Percentiles rank a stretch among this genome's conserved stretches.
Evolutionary conservation across 2,329 filamentous ascomycete genomes (phyloP).

Genomic region (Tolypocladium ophioglossoides): DNA sequence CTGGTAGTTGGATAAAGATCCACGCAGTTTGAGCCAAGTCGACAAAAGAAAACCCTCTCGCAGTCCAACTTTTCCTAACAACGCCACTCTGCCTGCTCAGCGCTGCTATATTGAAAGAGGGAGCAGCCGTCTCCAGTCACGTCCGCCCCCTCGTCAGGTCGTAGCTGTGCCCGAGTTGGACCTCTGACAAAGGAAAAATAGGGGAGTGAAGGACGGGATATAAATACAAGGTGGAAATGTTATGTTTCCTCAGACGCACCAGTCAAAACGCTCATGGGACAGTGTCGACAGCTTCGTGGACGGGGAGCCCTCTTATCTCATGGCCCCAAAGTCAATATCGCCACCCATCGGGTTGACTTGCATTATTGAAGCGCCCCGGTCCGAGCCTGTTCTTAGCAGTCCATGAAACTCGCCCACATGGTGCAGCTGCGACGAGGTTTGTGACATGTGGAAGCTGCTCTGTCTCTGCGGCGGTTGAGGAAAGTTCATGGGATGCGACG

Average conservation of each 20-base stretch:
- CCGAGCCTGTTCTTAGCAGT: slow-evolving; percentile 33
- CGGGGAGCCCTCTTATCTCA: slow-evolving; percentile 1
- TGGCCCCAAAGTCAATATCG: slow-evolving; percentile 16
- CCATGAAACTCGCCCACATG: slow-evolving; percentile 34
- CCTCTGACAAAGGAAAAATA: not conserved
- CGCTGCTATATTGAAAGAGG: not conserved
- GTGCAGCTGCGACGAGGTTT: slow-evolving; percentile 14
- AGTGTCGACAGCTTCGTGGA: not conserved
- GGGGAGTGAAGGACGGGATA: not conserved
- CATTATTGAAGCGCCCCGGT: slow-evolving; percentile 14
- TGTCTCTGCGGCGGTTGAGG: slow-evolving; percentile 18
- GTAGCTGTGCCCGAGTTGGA: not conserved
- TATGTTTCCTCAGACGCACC: not conserved
- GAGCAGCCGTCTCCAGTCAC: not conserved
- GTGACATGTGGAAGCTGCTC: slow-evolving; percentile 19
- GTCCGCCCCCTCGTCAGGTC: not conserved
- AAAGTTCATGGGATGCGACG: slow-evolving; percentile 17
- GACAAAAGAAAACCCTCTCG: not conserved
- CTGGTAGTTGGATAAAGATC: not conserved
- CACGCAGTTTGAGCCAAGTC: not conserved
- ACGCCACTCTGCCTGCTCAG: not conserved
- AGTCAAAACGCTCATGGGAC: not conserved
- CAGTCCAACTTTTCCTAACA: not conserved
- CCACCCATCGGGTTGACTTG: slow-evolving; percentile 17
- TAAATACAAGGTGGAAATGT: not conserved